phyloP scores from a whole-genome alignment of 345 rosid species.

The Bretschneidera sinensis region DNA sequence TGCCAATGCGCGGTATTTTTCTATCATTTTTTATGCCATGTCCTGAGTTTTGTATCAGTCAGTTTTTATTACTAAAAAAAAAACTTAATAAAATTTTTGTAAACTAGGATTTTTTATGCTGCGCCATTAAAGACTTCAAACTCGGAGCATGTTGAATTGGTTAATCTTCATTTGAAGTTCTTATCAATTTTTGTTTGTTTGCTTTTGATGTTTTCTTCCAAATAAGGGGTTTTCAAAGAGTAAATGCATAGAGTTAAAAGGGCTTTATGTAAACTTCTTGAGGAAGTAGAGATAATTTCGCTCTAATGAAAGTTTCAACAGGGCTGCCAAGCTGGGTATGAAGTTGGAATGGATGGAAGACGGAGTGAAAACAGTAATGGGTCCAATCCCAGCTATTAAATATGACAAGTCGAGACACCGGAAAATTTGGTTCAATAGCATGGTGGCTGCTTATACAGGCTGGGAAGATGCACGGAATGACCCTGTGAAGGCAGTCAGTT shows the following conservation, averaged over 20 bases:
- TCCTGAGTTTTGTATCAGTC: too few relatives aligned
- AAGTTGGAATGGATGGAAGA: slow-evolving; percentile 75
- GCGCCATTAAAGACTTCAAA: too few relatives aligned
- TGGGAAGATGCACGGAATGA: slow-evolving; percentile 79
- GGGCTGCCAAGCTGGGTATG: slow-evolving; percentile 78
- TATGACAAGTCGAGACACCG: slow-evolving; percentile 55
- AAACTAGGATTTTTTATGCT: neutral
- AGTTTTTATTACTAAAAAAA: too few relatives aligned
- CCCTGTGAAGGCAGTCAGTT: slow-evolving; percentile 64
- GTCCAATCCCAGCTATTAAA: slow-evolving; percentile 81
- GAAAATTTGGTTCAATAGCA: slow-evolving; percentile 87
- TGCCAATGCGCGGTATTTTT: too few relatives aligned
- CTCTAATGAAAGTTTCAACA: slow-evolving; percentile 17
- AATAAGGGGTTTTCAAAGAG: neutral
- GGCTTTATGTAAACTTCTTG: too few relatives aligned
- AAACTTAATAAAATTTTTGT: too few relatives aligned
- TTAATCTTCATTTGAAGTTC: neutral
- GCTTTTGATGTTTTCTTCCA: neutral
- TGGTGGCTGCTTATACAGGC: slow-evolving; percentile 88
- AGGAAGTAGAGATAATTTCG: neutral
- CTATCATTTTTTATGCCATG: too few relatives aligned
- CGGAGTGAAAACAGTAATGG: slow-evolving; percentile 74
- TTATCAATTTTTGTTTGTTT: neutral
- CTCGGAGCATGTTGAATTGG: too few relatives aligned
- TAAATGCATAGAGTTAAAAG: too few relatives aligned